phyloP scores from a whole-genome alignment of 805 yeast species.

The Candida insectorum region DNA sequence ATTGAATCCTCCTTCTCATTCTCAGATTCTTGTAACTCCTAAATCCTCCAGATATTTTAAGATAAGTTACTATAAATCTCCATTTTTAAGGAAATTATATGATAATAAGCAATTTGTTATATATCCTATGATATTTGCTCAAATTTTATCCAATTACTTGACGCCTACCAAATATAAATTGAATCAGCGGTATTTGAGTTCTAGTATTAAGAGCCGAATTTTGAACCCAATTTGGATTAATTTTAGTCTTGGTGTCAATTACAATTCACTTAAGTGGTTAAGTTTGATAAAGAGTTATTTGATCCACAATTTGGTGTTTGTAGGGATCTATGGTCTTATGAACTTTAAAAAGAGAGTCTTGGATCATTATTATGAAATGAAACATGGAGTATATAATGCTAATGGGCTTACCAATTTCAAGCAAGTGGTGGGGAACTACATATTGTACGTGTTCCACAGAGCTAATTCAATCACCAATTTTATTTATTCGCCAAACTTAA shows the following conservation, averaged over 20 bases:
- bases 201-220: slow-evolving; percentile 25
- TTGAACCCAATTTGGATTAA: slow-evolving; percentile 43
- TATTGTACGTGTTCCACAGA: slow-evolving; percentile 17
- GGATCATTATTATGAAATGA: slow-evolving; percentile 21
- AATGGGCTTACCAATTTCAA: slow-evolving; percentile 8
- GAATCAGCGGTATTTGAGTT: slow-evolving; percentile 34
- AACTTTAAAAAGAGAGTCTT: slow-evolving; percentile 19
- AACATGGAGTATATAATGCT: slow-evolving; percentile 12
- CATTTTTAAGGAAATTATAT: slow-evolving; percentile 20
- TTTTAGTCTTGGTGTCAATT: slow-evolving; percentile 25
- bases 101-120: slow-evolving; percentile 28
- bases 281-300: slow-evolving; percentile 25
- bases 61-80: slow-evolving; percentile 18
- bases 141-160: slow-evolving; percentile 37
- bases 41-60: slow-evolving; percentile 22
- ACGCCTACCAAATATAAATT: slow-evolving; percentile 35
- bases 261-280: slow-evolving; percentile 24
- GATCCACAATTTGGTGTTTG: slow-evolving; percentile 21
- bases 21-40: slow-evolving; percentile 26
- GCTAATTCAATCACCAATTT: slow-evolving; percentile 32
- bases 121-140: slow-evolving; percentile 36
- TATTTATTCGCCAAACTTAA: slow-evolving; percentile 33
- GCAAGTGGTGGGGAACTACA: slow-evolving; percentile 15
- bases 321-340: slow-evolving; percentile 15
- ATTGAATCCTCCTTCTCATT: slow-evolving; percentile 32